Base-by-base conservation (phyloP, 1,284 basidiomycete genomes). In the Laetiporus sulphureus region DNA sequence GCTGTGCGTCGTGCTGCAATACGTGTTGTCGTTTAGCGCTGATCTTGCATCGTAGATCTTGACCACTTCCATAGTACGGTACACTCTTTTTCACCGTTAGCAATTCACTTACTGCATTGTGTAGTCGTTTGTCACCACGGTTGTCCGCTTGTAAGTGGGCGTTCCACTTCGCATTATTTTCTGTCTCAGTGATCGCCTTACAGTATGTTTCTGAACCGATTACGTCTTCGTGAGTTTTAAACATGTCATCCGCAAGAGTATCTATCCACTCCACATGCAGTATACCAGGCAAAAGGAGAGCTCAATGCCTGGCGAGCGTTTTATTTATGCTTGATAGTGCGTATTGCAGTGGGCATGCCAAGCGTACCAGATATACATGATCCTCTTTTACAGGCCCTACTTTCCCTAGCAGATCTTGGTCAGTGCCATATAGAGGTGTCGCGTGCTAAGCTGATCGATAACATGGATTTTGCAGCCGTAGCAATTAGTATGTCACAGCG, bases 361-460 rank as follows among this genome's bases (percentile, higher is more conserved):
- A 36, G 20, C 11, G 5, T 33, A 10, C 3, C 8, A 20, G 31
- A 23, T 24, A n/a, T n/a, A n/a, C n/a, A n/a, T n/a, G n/a, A n/a
- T n/a, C n/a, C n/a, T 5, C 25, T 19, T 21, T 10, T 12, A 20
- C 21, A 42, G 40, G 32, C 13, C 10, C 19, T 41, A 4, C 32
- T 41, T 5, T 42, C 40, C 1, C 2, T 42, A 11, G 40, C 31
- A n/a, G 20, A 42, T 13, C 15, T 42, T 3, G 38, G 40, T 41
- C 27, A 20, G 6, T 2, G n/a, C 10, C n/a, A 13, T 13, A 3
- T 3, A 11, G 7, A 10, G 4, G 11, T 38, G 16, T 30, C 24
- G 12, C 20, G n/a, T 4, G 18, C 16, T 3, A 20, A 3, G 21
- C 10, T 29, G 5, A 10, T 3, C 12, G 5, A 11, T n/a, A 27